phyloP scores from a whole-genome alignment of 768 basidiomycete genomes.

The Suillus subaureus region DNA sequence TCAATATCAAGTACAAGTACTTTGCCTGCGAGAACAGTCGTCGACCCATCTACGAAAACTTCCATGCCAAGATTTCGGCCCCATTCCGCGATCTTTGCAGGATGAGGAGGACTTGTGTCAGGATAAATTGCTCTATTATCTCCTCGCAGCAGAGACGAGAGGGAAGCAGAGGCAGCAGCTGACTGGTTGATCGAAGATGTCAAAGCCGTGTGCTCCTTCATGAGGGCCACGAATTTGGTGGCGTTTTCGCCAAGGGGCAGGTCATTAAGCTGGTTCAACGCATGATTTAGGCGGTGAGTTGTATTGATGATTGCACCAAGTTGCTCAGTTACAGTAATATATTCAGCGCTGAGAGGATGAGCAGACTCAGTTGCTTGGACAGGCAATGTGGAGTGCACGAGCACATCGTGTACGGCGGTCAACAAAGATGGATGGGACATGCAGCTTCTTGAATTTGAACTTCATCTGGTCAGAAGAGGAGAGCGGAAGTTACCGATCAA shows the following conservation, averaged over 20 bases:
- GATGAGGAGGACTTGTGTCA: constrained; percentile 30
- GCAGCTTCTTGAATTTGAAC: background rate
- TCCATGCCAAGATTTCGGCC: constrained; percentile 71
- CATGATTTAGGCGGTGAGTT: constrained; percentile 54
- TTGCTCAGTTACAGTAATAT: constrained; percentile 25
- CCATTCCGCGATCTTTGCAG: constrained; percentile 56
- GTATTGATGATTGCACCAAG: constrained; percentile 55
- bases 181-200: constrained; percentile 30
- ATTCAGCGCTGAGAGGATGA: constrained; percentile 31
- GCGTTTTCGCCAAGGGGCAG: constrained; percentile 54
- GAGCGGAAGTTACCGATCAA: background rate
- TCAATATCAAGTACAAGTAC: constrained; percentile 81
- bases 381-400: constrained; percentile 29
- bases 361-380: constrained; percentile 20
- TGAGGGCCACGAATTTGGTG: constrained; percentile 66
- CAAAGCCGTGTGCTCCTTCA: constrained; percentile 63
- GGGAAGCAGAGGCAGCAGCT: constrained; percentile 22
- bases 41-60: constrained; percentile 66
- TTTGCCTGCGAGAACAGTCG: constrained; percentile 72
- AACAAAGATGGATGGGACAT: constrained; percentile 27
- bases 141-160: constrained; percentile 17
- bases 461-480: background rate
- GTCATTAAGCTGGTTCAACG: constrained; percentile 48
- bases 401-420: constrained; percentile 28
- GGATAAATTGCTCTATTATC: constrained; percentile 28